These are phyloP conservation scores for Colletotrichum eremochloae DNA, from an alignment of 2,329 filamentous ascomycete genomes.

Conservation along the genomic window DNA sequence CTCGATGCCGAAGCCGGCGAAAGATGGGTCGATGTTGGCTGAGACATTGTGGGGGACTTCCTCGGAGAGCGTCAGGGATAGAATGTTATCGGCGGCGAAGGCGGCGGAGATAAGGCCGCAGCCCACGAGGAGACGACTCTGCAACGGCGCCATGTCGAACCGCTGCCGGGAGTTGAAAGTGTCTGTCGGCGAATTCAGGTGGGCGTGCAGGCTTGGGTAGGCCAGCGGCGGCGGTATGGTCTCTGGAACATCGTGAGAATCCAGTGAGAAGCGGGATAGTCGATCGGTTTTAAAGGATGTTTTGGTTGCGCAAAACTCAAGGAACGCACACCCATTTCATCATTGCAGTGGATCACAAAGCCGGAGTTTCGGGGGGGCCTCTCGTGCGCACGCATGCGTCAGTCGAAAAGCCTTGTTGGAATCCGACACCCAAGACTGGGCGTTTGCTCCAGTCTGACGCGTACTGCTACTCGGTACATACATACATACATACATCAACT, in stretches of 20 bases:
- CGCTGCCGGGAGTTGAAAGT: conserved; percentile 5
- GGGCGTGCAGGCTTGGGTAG: background rate
- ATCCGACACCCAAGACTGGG: conserved; percentile 33
- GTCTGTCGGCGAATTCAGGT: background rate
- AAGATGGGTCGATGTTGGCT: conserved; percentile 32
- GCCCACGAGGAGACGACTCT: conserved; percentile 34
- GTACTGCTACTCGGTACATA: conserved; percentile 8
- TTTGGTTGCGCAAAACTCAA: background rate
- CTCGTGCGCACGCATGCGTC: conserved; percentile 12
- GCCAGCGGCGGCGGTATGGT: background rate
- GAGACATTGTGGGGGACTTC: conserved; percentile 31
- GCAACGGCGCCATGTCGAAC: conserved; percentile 33
- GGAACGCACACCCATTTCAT: conserved; percentile 23
- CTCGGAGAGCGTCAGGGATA: conserved; percentile 31
- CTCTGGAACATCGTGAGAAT: conserved; percentile 25
- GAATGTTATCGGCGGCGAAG: conserved; percentile 18
- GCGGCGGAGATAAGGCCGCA: conserved; percentile 30
- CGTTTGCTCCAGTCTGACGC: conserved; percentile 37
- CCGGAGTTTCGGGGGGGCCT: conserved; percentile 15
- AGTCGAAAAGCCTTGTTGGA: background rate
- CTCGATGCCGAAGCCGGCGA: conserved; percentile 39
- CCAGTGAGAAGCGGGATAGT: conserved; percentile 16
- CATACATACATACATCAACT: background rate
- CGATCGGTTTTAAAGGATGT: conserved; percentile 27
- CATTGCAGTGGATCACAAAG: conserved; percentile 35